Evolutionary conservation across 116 monocot genomes (phyloP).

Genomic region (Papilionanthe hybrid): DNA sequence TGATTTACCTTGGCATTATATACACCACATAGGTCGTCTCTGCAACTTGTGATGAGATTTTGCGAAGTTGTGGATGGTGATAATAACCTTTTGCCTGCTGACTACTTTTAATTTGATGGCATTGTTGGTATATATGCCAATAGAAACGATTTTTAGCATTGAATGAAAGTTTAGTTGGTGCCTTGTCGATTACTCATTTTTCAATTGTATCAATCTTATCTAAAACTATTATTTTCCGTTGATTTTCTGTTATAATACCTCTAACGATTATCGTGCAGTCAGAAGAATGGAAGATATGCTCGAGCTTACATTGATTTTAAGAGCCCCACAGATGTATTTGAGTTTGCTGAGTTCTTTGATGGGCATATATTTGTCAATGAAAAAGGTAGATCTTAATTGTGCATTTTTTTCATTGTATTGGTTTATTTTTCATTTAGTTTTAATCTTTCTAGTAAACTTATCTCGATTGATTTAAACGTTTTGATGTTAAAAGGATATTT

Average conservation of each 20-base stretch:
- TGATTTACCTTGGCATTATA: neutral
- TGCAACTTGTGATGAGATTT: neutral
- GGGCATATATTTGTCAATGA: constrained; percentile 56
- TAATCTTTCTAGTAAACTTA: neutral
- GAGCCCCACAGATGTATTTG: constrained; percentile 34
- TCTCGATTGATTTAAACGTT: neutral
- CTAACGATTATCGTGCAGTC: constrained; percentile 23
- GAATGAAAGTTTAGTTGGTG: neutral
- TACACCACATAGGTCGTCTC: neutral
- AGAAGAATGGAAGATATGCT: constrained; percentile 36
- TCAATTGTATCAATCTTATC: neutral
- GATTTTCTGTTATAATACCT: neutral
- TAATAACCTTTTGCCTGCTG: neutral
- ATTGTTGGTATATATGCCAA: neutral
- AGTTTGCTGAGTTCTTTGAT: constrained; percentile 57
- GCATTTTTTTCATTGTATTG: neutral
- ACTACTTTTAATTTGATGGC: neutral
- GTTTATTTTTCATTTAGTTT: constrained; percentile 2
- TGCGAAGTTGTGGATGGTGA: neutral
- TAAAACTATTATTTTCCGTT: neutral
- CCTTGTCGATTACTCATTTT: neutral
- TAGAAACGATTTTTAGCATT: neutral
- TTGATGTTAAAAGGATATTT: neutral
- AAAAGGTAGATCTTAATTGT: constrained; percentile 32
- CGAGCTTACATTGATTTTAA: constrained; percentile 47